These are phyloP conservation scores for Rosa rugosa DNA, from an alignment of 306 rosid genomes.

Conservation along the genomic window DNA sequence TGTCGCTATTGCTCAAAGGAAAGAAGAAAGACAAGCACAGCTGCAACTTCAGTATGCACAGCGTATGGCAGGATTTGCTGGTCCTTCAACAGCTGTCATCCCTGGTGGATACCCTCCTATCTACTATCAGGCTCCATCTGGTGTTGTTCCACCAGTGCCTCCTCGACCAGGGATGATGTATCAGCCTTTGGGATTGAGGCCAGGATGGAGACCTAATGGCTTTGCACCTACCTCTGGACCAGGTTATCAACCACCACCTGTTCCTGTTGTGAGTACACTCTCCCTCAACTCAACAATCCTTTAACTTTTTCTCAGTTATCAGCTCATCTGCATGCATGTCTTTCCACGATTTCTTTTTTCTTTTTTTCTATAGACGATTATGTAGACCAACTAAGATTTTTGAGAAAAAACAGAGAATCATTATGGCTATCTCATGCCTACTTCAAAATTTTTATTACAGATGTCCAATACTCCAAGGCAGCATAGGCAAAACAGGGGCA, in stretches of 20 bases:
- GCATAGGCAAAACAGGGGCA: slow-evolving; percentile 68
- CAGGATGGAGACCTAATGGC: slow-evolving; percentile 66
- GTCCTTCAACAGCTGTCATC: slow-evolving; percentile 55
- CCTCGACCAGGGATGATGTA: slow-evolving; percentile 57
- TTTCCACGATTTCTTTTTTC: not conserved
- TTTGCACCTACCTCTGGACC: slow-evolving; percentile 61
- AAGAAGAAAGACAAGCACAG: slow-evolving; percentile 79
- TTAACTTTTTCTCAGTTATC: not conserved
- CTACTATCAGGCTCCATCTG: slow-evolving; percentile 56
- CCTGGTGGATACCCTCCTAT: slow-evolving; percentile 75
- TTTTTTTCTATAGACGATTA: not conserved
- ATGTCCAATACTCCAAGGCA: slow-evolving; percentile 59
- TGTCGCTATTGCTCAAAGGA: slow-evolving; percentile 85
- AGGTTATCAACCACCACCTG: slow-evolving; percentile 51
- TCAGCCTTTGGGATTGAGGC: slow-evolving; percentile 60
- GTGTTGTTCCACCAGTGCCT: slow-evolving; percentile 59
- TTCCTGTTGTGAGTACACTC: slow-evolving; percentile 52
- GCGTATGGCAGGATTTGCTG: slow-evolving; percentile 49
- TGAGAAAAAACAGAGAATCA: not conserved
- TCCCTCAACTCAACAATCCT: slow-evolving; percentile 14
- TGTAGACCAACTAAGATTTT: not conserved
- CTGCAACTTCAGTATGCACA: slow-evolving; percentile 68
- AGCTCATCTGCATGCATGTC: not conserved
- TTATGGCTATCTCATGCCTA: slow-evolving; percentile 4
- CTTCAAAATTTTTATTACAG: slow-evolving; percentile 36